Conservation (phyloP, 441 rosid genomes). For the Pelargonium myrrhifolium region DNA sequence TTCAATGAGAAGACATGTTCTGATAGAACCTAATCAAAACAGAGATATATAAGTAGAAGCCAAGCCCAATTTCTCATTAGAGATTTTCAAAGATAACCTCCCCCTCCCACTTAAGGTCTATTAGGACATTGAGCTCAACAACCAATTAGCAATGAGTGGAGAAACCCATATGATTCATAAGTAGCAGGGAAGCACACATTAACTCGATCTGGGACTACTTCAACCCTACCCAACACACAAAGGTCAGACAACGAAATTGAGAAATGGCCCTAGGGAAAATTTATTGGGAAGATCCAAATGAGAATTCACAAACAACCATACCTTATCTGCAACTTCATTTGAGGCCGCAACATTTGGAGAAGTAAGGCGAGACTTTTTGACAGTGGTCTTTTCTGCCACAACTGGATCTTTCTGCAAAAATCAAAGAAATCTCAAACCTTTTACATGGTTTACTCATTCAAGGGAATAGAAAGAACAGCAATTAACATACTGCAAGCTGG, state of each 20-base stretch:
- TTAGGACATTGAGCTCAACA: too few relatives aligned
- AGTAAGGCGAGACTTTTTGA: slow-evolving; percentile 22
- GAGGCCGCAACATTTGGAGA: slow-evolving; percentile 23
- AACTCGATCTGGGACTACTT: too few relatives aligned
- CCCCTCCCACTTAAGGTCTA: too few relatives aligned
- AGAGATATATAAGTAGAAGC: too few relatives aligned
- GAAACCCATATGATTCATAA: too few relatives aligned
- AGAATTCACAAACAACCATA: slow-evolving; percentile 8
- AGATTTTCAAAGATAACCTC: too few relatives aligned
- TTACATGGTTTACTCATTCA: slow-evolving; percentile 4
- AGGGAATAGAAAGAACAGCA: slow-evolving; percentile 10
- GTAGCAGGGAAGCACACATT: too few relatives aligned
- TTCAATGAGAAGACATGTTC: neutral
- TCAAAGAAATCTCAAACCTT: slow-evolving; percentile 10
- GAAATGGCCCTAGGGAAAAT: neutral
- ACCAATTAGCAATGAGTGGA: too few relatives aligned
- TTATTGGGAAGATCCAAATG: neutral
- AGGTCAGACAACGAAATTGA: neutral
- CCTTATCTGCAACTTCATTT: slow-evolving; percentile 35
- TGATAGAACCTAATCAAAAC: too few relatives aligned
- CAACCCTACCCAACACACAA: too few relatives aligned
- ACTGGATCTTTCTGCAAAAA: slow-evolving; percentile 34
- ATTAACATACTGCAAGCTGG: slow-evolving; percentile 10
- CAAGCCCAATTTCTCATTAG: too few relatives aligned
- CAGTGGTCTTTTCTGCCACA: slow-evolving; percentile 21